Evolutionary conservation across 768 basidiomycete species (phyloP).

Genomic region (Galerina marginata): DNA sequence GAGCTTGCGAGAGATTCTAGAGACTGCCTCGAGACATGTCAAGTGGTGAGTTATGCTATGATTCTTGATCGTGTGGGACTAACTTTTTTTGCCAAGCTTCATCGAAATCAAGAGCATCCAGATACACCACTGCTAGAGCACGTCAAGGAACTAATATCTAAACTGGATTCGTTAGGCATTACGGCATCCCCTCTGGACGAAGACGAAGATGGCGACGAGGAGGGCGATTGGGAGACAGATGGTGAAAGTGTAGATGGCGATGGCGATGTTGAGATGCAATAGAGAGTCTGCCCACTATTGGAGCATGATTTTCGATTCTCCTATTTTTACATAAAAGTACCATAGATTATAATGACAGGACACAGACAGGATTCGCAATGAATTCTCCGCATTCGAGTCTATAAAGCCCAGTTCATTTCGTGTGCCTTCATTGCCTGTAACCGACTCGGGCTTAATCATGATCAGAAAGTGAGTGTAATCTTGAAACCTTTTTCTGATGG

Average conservation of each 20-base stretch:
- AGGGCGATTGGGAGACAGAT: conserved; percentile 73
- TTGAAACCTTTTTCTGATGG: neutral
- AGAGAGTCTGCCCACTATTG: conserved; percentile 9
- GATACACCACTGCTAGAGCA: conserved; percentile 82
- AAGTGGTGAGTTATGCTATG: conserved; percentile 55
- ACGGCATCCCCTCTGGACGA: conserved; percentile 60
- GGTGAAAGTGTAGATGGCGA: conserved; percentile 63
- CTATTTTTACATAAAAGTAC: conserved; percentile 34
- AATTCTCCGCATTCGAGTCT: too few relatives aligned
- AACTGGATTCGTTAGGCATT: conserved; percentile 72
- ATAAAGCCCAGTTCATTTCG: too few relatives aligned
- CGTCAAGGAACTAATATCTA: conserved; percentile 70
- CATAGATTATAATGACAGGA: conserved; percentile 22
- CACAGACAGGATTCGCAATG: neutral
- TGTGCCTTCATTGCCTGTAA: too few relatives aligned
- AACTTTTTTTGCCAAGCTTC: conserved; percentile 52
- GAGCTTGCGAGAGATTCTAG: conserved; percentile 81
- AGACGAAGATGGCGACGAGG: conserved; percentile 56
- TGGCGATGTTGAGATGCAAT: conserved; percentile 64
- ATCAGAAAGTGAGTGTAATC: conserved; percentile 16
- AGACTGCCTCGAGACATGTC: conserved; percentile 85
- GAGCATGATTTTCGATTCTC: neutral
- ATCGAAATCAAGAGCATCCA: conserved; percentile 71
- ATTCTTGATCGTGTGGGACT: neutral
- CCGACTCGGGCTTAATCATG: conserved; percentile 7